A percentile compares a stretch with the other conserved stretches of the same genome.
These are phyloP conservation scores for Tylopilus sp. DNA, from an alignment of 1,284 basidiomycete species.

Conservation along the genomic window DNA sequence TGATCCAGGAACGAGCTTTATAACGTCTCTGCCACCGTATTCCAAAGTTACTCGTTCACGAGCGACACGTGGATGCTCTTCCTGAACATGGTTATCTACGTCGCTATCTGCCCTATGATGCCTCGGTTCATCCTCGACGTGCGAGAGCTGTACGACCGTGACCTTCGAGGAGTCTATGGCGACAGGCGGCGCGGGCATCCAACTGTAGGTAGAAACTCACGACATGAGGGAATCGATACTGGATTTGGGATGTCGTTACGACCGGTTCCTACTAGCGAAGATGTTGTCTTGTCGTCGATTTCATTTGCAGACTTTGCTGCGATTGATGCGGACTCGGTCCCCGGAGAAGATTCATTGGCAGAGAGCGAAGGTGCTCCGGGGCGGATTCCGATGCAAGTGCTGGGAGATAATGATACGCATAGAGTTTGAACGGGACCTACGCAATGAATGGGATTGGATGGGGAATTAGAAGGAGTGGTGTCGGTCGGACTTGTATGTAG, in stretches of 20 bases:
- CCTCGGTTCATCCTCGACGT: background rate
- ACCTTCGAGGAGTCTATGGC: background rate
- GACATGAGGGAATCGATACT: background rate
- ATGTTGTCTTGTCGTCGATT: background rate
- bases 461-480: no score
- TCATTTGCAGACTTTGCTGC: background rate
- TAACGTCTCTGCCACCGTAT: background rate
- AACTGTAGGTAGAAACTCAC: background rate
- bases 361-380: background rate
- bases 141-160: background rate
- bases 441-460: no score
- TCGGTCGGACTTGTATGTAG: background rate
- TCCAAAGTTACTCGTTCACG: background rate
- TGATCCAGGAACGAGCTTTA: background rate
- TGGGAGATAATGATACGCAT: background rate
- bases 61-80: background rate
- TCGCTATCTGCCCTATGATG: background rate
- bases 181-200: background rate
- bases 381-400: background rate
- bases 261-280: background rate
- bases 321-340: background rate
- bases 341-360: background rate
- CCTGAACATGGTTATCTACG: background rate
- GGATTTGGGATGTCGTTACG: background rate
- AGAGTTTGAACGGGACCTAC: background rate